Conservation (phyloP, 495 filamentous ascomycete genomes). For the Aspergillus haitiensis region DNA sequence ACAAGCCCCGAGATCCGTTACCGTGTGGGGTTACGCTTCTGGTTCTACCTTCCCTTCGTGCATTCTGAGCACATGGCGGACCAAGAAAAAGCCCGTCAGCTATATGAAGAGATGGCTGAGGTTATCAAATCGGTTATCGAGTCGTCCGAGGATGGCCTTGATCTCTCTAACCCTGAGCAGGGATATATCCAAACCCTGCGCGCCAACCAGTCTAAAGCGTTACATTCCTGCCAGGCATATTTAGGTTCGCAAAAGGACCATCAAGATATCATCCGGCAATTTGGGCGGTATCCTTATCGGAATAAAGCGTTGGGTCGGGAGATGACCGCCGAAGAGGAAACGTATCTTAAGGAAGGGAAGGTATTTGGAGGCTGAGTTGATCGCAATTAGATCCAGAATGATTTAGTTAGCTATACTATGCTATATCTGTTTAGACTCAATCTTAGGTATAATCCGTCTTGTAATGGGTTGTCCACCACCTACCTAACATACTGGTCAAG, state of each 20-base stretch:
- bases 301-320: slow-evolving; percentile 9
- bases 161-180: neutral
- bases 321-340: slow-evolving; percentile 12
- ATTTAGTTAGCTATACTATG: too few species aligned
- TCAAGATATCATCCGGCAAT: slow-evolving; percentile 12
- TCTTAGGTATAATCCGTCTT: too few species aligned
- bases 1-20: slow-evolving; percentile 26
- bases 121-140: slow-evolving; percentile 7
- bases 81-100: slow-evolving; percentile 28
- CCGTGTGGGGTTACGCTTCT: slow-evolving; percentile 30
- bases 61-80: slow-evolving; percentile 32
- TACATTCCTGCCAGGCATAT: neutral
- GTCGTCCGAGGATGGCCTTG: neutral
- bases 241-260: slow-evolving; percentile 14
- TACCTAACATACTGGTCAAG: too few species aligned
- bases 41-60: slow-evolving; percentile 40
- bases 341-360: slow-evolving; percentile 9
- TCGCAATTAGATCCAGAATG: too few species aligned
- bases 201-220: neutral
- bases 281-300: slow-evolving; percentile 18
- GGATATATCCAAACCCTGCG: slow-evolving; percentile 1
- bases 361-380: slow-evolving; percentile 3
- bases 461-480: too few species aligned
- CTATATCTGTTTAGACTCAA: too few species aligned
- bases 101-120: slow-evolving; percentile 21